phyloP scores from a whole-genome alignment of 2,329 filamentous ascomycete species.

The Aureobasidium sp. region DNA sequence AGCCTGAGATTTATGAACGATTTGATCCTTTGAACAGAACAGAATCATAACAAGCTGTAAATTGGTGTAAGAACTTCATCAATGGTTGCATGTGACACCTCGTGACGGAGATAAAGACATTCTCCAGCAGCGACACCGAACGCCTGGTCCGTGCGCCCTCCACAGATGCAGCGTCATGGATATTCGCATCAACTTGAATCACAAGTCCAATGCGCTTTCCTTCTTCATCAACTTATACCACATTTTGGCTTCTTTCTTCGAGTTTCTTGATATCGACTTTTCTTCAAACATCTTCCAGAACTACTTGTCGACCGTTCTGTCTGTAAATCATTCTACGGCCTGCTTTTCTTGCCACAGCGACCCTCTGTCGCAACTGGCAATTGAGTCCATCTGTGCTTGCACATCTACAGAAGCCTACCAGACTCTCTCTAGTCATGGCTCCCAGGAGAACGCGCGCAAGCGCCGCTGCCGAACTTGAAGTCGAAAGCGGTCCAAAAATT shows the following conservation, averaged over 20 bases:
- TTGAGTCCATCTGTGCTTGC: not conserved
- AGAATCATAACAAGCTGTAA: not conserved
- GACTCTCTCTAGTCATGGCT: constrained; percentile 9
- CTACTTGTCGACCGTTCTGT: not conserved
- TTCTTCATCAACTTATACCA: not conserved
- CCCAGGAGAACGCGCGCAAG: constrained; percentile 17
- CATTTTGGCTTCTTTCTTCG: not conserved
- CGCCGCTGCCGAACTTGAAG: constrained; percentile 11
- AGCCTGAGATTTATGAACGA: too few relatives aligned
- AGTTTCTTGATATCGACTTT: not conserved
- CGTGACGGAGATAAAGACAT: not conserved
- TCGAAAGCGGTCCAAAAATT: constrained; percentile 30
- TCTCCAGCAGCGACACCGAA: not conserved
- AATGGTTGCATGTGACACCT: not conserved
- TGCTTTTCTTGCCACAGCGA: not conserved
- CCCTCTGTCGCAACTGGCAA: constrained; percentile 8
- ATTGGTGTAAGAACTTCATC: not conserved
- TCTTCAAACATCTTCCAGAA: not conserved
- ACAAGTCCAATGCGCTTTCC: not conserved
- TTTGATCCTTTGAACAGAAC: not conserved
- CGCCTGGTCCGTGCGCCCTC: not conserved
- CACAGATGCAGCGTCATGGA: constrained; percentile 9
- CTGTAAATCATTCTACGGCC: not conserved
- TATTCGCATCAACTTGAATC: not conserved
- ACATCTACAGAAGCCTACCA: not conserved